Evolutionary conservation across 345 rosid genomes (phyloP).

Genomic region (Aquilaria malaccensis): DNA sequence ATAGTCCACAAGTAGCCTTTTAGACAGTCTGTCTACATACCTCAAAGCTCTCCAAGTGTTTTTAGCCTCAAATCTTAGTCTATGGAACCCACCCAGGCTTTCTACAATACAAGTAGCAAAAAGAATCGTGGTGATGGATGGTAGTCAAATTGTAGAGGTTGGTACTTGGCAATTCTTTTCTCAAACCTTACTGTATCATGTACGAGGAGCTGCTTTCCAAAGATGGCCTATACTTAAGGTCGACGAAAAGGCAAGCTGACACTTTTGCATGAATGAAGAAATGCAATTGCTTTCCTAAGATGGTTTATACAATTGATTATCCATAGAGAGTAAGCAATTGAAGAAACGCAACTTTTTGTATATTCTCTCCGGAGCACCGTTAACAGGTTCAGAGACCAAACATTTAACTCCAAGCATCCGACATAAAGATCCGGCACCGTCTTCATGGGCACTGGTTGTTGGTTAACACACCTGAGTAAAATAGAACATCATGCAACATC

Average conservation of each 20-base stretch:
- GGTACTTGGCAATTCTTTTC: not conserved
- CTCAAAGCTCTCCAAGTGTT: conserved; percentile 1
- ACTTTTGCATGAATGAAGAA: conserved; percentile 48
- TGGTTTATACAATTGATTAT: too few species aligned
- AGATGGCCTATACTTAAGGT: conserved; percentile 72
- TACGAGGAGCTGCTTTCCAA: conserved; percentile 68
- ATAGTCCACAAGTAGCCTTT: conserved; percentile 75
- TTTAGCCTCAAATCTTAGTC: too few species aligned
- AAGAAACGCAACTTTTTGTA: too few species aligned
- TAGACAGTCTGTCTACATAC: not conserved
- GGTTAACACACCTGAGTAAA: too few species aligned
- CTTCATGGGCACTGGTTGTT: too few species aligned
- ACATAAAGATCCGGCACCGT: too few species aligned
- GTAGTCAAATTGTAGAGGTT: conserved; percentile 82
- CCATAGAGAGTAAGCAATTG: too few species aligned
- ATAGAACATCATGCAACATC: too few species aligned
- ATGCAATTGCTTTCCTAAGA: too few species aligned
- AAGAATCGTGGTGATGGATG: conserved; percentile 80
- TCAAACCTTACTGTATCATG: not conserved
- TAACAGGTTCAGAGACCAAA: too few species aligned
- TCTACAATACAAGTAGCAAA: conserved; percentile 93
- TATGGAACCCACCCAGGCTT: conserved; percentile 42
- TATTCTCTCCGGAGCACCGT: too few species aligned
- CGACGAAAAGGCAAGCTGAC: conserved; percentile 83
- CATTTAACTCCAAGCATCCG: too few species aligned